Percentiles rank a stretch among this genome's conserved stretches.
These are phyloP conservation scores for Lentinula guzmanii DNA, from an alignment of 768 basidiomycete species.

Conservation along the genomic window DNA sequence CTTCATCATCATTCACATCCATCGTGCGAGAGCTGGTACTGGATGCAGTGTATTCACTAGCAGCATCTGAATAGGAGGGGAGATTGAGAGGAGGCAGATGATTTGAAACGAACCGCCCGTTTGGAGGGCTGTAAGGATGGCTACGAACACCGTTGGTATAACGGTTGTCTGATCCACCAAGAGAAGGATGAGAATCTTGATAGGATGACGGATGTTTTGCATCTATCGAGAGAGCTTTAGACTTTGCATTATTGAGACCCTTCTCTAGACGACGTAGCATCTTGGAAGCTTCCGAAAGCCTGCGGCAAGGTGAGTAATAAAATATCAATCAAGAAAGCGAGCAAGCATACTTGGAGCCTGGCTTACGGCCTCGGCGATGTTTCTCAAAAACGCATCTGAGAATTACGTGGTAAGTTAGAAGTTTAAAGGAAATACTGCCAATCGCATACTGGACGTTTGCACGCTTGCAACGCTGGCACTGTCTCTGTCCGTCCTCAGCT, in stretches of 20 bases:
- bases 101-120: conserved; percentile 34
- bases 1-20: conserved; percentile 48
- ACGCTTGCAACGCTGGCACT: conserved; percentile 81
- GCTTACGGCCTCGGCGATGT: conserved; percentile 82
- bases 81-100: conserved; percentile 45
- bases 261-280: conserved; percentile 86
- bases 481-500: conserved; percentile 76
- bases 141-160: conserved; percentile 22
- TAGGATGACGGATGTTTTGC: conserved; percentile 20
- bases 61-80: conserved; percentile 19
- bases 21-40: conserved; percentile 32
- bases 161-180: conserved; percentile 15
- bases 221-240: conserved; percentile 48
- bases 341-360: conserved; percentile 73
- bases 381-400: conserved; percentile 81
- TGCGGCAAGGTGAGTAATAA: conserved; percentile 21
- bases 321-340: conserved; percentile 7
- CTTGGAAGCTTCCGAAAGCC: conserved; percentile 84
- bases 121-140: conserved; percentile 5
- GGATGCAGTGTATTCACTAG: conserved; percentile 29
- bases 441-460: conserved; percentile 64
- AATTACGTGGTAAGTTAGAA: conserved; percentile 11
- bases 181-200: not conserved
- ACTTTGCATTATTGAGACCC: conserved; percentile 69
- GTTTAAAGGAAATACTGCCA: conserved; percentile 8